A percentile compares a stretch with the other conserved stretches of the same genome.
Evolutionary conservation across 1,284 basidiomycete genomes (phyloP).

Genomic region (Vanrija sp.): DNA sequence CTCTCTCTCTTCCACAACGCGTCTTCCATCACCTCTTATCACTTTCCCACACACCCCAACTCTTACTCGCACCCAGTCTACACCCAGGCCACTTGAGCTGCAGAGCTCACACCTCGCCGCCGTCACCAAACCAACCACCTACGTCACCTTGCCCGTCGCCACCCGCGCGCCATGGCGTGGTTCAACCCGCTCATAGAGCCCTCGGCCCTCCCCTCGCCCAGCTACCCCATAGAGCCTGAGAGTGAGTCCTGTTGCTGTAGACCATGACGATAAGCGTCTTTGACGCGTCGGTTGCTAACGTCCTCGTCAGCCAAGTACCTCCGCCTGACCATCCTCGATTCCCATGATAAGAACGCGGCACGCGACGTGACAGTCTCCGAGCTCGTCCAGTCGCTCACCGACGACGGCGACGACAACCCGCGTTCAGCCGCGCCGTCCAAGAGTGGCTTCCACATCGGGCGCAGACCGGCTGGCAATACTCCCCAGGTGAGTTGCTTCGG

Average conservation of each 20-base stretch:
- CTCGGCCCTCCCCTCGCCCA: background rate
- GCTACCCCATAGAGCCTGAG: background rate
- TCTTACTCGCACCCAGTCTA: background rate
- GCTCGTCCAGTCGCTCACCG: background rate
- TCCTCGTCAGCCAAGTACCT: background rate
- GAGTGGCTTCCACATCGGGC: too few species aligned
- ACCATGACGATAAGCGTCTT: background rate
- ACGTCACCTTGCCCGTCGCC: background rate
- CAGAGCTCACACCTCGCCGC: background rate
- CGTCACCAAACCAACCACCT: background rate
- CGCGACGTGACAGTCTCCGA: constrained; percentile 4
- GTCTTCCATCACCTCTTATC: background rate
- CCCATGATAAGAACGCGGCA: background rate
- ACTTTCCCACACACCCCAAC: background rate
- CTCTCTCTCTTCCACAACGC: background rate
- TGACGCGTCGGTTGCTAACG: background rate
- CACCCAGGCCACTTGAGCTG: background rate
- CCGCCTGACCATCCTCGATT: background rate
- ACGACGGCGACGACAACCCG: background rate
- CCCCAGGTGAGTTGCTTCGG: too few species aligned
- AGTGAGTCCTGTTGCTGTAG: background rate
- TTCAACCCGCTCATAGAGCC: too few species aligned
- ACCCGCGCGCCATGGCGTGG: too few species aligned
- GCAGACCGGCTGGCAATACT: too few species aligned
- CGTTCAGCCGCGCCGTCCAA: too few species aligned